Evolutionary conservation across 1,284 basidiomycete genomes (phyloP), one percentile per base, ranked within the genome.

Genomic region (Irpex sp.): DNA sequence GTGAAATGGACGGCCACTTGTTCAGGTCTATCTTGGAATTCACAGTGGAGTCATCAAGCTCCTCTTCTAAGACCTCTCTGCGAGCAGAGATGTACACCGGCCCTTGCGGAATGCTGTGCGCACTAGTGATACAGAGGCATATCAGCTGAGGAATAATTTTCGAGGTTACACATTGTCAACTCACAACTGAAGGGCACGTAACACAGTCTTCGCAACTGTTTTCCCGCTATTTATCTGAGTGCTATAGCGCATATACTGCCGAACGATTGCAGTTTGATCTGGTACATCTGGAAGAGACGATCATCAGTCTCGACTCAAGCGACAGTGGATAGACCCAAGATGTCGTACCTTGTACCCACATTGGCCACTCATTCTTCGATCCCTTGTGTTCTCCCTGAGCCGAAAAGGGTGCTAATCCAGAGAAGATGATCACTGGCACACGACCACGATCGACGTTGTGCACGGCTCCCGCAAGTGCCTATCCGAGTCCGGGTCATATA

Each of bases 21-120:
- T 69, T 61, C 18, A 76, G 66, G 14, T 76, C 67, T 12, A 76
- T 63, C 2, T 70, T 59, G 3, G 58, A 71, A 47, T 72, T 70
- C 16, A 80, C 65, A 10, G 74, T 60, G 5, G 73, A 68, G 18
- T 72, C 63, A 36, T 81, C 77, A 0, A 89, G 68, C 65, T 86
- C 82, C 70, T 88, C 80, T 68, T 90, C 87, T 77, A 86, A 84
- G 0, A 80, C 78, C 68, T 90, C 88, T 19, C 88, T 78, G 21
- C 86, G 79, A n/a, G 80, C 86, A 84, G 86, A 89, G 5, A 90
- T 75, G 69, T 90, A 90, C 0, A 88, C 86, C 0, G 88, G 88
- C 0, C 88, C 88, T 68, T 82, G 82, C 0, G 88, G 88, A 36
- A 85, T 80, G 62, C 84, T 87, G 35, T 72, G 82, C 4, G 87